Evolutionary conservation across 352 stramenopile genomes (phyloP).

Genomic region (Plasmopara muralis): DNA sequence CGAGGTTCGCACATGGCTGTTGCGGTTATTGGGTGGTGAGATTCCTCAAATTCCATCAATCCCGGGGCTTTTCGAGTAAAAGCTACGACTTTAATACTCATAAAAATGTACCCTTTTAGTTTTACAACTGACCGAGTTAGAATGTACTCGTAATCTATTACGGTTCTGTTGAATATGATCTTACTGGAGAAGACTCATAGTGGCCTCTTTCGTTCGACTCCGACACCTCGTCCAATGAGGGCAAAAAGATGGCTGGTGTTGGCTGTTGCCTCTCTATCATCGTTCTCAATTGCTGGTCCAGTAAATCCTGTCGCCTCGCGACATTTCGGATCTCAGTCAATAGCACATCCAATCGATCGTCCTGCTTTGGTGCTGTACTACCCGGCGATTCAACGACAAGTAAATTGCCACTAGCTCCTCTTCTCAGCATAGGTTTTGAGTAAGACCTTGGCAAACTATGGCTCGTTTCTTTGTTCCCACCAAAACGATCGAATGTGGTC

Average conservation of each 20-base stretch:
- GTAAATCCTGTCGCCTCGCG: slow-evolving; percentile 17
- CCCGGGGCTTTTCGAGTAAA: slow-evolving; percentile 33
- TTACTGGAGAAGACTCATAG: background rate
- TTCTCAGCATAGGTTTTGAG: background rate
- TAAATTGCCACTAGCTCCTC: slow-evolving; percentile 1
- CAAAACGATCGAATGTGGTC: background rate
- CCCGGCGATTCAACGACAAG: background rate
- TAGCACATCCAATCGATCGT: slow-evolving; percentile 18
- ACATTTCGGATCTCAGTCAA: slow-evolving; percentile 25
- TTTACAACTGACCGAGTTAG: too few species aligned
- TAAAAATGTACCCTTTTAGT: too few species aligned
- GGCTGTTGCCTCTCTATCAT: slow-evolving; percentile 9
- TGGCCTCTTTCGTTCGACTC: background rate
- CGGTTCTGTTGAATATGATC: too few species aligned
- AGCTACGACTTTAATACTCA: background rate
- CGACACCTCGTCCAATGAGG: too few species aligned
- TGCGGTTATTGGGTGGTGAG: slow-evolving; percentile 53
- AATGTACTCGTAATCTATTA: too few species aligned
- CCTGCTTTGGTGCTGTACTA: background rate
- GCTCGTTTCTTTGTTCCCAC: background rate
- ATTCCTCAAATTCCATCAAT: slow-evolving; percentile 38
- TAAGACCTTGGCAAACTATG: background rate
- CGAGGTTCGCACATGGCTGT: slow-evolving; percentile 51
- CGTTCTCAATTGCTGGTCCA: slow-evolving; percentile 21
- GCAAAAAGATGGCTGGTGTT: background rate